Evolutionary conservation across 2,329 filamentous ascomycete species (phyloP).

Genomic region (Hymenoscyphus repandus): DNA sequence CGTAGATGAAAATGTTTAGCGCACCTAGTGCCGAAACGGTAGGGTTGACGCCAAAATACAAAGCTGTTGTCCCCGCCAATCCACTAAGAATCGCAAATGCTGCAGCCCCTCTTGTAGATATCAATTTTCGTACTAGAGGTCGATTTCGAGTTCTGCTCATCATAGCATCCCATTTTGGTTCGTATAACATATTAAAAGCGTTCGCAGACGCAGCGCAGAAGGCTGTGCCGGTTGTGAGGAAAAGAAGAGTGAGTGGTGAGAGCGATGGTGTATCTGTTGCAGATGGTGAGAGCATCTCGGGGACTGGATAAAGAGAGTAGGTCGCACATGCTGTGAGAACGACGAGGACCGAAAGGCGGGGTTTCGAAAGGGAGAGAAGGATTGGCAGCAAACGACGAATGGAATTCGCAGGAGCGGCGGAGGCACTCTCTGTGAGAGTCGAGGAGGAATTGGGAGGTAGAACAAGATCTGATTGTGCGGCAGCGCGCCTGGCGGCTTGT

Average conservation of each 20-base stretch:
- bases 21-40: slow-evolving; percentile 83
- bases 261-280: slow-evolving; percentile 67
- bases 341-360: slow-evolving; percentile 84
- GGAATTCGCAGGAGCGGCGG: slow-evolving; percentile 46
- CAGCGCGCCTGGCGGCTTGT: slow-evolving; percentile 24
- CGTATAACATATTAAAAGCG: slow-evolving; percentile 94
- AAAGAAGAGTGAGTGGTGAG: slow-evolving; percentile 84
- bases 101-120: slow-evolving; percentile 66
- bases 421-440: slow-evolving; percentile 46
- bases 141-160: slow-evolving; percentile 93
- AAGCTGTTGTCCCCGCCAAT: slow-evolving; percentile 59
- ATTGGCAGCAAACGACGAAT: slow-evolving; percentile 66
- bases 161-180: slow-evolving; percentile 80
- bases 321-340: slow-evolving; percentile 85
- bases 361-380: slow-evolving; percentile 90
- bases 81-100: slow-evolving; percentile 76
- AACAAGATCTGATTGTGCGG: slow-evolving; percentile 21
- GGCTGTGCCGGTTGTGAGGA: slow-evolving; percentile 84
- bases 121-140: slow-evolving; percentile 76
- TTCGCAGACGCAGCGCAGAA: slow-evolving; percentile 90
- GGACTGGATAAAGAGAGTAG: slow-evolving; percentile 90
- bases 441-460: slow-evolving; percentile 49
- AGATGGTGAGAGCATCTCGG: slow-evolving; percentile 71
- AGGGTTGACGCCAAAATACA: slow-evolving; percentile 90
- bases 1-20: slow-evolving; percentile 83